These are phyloP conservation scores for Nitzschia inconspicua DNA, from an alignment of 108 stramenopile species.

Conservation along the genomic window DNA sequence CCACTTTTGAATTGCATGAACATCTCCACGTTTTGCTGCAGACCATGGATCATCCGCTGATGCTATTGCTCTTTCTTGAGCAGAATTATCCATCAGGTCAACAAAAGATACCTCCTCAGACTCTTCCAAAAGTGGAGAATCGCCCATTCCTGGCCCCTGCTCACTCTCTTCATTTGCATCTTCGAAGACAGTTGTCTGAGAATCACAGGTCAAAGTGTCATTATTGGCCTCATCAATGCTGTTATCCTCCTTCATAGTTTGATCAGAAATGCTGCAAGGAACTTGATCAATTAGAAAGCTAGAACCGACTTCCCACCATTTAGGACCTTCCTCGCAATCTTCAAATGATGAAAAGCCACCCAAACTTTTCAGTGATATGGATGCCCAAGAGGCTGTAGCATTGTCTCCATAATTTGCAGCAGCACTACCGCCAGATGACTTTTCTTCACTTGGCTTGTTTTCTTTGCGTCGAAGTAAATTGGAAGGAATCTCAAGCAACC, in stretches of 20 bases:
- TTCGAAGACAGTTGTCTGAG: not conserved
- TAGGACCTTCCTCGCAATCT: not conserved
- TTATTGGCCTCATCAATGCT: not conserved
- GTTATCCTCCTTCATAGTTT: not conserved
- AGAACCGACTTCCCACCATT: not conserved
- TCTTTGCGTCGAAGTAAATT: not conserved
- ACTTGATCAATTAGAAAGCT: not conserved
- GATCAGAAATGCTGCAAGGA: not conserved
- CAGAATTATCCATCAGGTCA: not conserved
- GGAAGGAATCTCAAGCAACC: not conserved
- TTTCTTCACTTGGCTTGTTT: not conserved
- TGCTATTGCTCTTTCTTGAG: not conserved
- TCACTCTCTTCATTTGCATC: not conserved
- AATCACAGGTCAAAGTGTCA: not conserved
- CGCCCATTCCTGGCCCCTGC: not conserved
- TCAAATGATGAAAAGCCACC: not conserved
- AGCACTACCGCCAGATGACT: not conserved
- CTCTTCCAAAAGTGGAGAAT: not conserved
- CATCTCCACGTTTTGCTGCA: slow-evolving; percentile 16
- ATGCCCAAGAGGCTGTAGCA: not conserved
- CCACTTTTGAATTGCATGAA: slow-evolving; percentile 8
- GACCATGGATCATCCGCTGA: slow-evolving; percentile 18
- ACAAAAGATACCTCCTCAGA: not conserved
- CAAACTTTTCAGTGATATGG: not conserved
- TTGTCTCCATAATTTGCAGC: not conserved